Evolutionary conservation across 1,139 yeast genomes (phyloP).

Genomic region (Geotrichum histeridarum): DNA sequence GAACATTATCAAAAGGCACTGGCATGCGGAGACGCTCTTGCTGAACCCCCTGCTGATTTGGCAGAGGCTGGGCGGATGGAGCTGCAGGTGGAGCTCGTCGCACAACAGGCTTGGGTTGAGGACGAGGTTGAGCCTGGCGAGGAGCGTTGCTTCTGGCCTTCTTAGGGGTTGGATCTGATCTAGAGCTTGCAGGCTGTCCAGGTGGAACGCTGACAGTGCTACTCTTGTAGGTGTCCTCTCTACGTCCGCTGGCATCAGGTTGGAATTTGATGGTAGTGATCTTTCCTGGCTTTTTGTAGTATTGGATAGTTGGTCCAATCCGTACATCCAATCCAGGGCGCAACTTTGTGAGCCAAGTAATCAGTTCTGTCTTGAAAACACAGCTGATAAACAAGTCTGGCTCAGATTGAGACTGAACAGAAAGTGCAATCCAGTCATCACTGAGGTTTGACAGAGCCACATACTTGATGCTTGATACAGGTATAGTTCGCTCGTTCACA

Average conservation of each 20-base stretch:
- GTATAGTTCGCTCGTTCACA: slow-evolving; percentile 58
- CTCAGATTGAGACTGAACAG: slow-evolving; percentile 44
- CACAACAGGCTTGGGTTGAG: slow-evolving; percentile 12
- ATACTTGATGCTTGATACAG: slow-evolving; percentile 55
- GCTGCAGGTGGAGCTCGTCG: slow-evolving; percentile 17
- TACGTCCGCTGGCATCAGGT: slow-evolving; percentile 49
- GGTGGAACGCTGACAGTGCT: slow-evolving; percentile 76
- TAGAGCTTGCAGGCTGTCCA: slow-evolving; percentile 72
- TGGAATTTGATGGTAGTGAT: slow-evolving; percentile 67
- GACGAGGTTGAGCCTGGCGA: slow-evolving; percentile 10
- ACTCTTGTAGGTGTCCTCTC: slow-evolving; percentile 77
- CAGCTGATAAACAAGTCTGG: slow-evolving; percentile 82
- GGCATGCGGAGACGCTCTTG: slow-evolving; percentile 3
- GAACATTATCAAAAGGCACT: slow-evolving; percentile 4
- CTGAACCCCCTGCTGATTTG: slow-evolving; percentile 2
- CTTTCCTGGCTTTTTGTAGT: slow-evolving; percentile 84
- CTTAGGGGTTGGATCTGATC: slow-evolving; percentile 67
- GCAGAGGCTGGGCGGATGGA: slow-evolving; percentile 18
- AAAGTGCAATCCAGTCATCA: slow-evolving; percentile 90
- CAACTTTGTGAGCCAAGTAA: slow-evolving; percentile 65
- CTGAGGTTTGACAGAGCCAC: slow-evolving; percentile 70
- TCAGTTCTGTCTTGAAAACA: slow-evolving; percentile 81
- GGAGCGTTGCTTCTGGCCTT: slow-evolving; percentile 34
- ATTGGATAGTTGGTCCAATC: slow-evolving; percentile 68
- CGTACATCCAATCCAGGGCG: slow-evolving; percentile 56